Evolutionary conservation across 179 eudicot genomes (phyloP), one percentile per base, ranked within the genome.

Genomic region (Patellifolia procumbens): DNA sequence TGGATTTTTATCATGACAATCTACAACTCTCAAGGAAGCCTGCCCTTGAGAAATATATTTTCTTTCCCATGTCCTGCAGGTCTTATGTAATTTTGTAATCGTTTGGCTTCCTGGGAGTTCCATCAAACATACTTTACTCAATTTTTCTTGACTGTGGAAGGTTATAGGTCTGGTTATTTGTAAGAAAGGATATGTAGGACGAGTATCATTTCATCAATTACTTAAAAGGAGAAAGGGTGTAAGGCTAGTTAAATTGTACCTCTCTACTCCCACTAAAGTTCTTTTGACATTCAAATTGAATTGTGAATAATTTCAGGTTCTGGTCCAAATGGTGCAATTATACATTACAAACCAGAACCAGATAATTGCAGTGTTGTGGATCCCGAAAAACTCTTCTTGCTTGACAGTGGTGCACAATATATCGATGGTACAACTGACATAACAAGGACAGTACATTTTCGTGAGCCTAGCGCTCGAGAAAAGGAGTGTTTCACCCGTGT

Each of bases 361-460:
- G 85, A 86, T 68, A 91, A 81, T 77, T 95, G 99, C 81, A 87
- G 97, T 73, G 59, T 77, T 70, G 92, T 95, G 82, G 92, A 90
- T 83, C 78, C 89, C 24, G 74, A 84, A 13, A 86, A 88, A 70
- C 89, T 95, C 76, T 95, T 91, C 81, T 83, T 95, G 73, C 83
- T 95, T 64, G 99, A 95, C 72, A 93, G 98, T 80, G 99, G 99
- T 69, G 99, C 96, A 77, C 99, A 95, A 72, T 95, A 95, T 82
- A 69, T 91, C 75, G 99, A 95, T 80, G 99, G 99, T 72, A 95
- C 99, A 63, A 95, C 99, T 80, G 99, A 95, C 83, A 87, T 95
- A 49, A 95, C 99, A 32, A 80, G 99, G 82, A 95, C 99, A 26
- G 98, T 95, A 45, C 99, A 95, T 85, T 91, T 95, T 83, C 90